Percentiles rank a stretch among this genome's conserved stretches.
phyloP scores from a whole-genome alignment of 139 green algal species.

The Picochlorum sp. region DNA sequence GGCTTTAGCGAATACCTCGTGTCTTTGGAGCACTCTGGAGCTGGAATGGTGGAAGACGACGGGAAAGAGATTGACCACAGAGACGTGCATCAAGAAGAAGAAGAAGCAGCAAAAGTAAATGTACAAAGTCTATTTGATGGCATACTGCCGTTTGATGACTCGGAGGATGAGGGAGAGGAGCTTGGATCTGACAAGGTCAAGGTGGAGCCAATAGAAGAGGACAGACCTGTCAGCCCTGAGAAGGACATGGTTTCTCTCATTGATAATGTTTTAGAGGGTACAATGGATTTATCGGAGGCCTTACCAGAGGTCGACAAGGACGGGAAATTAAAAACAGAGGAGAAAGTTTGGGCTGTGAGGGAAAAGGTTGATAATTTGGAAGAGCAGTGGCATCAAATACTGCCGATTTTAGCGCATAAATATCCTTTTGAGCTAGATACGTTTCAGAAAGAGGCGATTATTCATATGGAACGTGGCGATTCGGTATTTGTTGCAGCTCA shows the following conservation, averaged over 20 bases:
- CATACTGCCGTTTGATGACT: neutral
- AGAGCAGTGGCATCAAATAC: constrained; percentile 13
- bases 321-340: neutral
- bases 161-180: neutral
- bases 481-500: constrained; percentile 92
- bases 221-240: too few relatives aligned
- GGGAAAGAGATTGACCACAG: neutral
- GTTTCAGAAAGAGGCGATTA: constrained; percentile 90
- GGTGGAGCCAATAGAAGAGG: too few relatives aligned
- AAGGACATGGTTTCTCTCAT: too few relatives aligned
- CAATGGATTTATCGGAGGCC: neutral
- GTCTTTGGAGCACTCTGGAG: constrained; percentile 1
- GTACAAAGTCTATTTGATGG: neutral
- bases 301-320: neutral
- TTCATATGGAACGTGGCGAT: constrained; percentile 55
- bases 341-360: constrained; percentile 15
- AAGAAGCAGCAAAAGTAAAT: neutral
- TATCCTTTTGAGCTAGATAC: constrained; percentile 65
- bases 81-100: neutral
- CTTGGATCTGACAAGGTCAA: neutral
- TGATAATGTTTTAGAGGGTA: too few relatives aligned
- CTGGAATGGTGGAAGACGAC: constrained; percentile 10
- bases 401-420: constrained; percentile 24
- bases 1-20: constrained; percentile 13
- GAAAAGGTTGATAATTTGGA: constrained; percentile 26